Evolutionary conservation across 208 protist species (phyloP).

Genomic region (Trypanosoma theileri): DNA sequence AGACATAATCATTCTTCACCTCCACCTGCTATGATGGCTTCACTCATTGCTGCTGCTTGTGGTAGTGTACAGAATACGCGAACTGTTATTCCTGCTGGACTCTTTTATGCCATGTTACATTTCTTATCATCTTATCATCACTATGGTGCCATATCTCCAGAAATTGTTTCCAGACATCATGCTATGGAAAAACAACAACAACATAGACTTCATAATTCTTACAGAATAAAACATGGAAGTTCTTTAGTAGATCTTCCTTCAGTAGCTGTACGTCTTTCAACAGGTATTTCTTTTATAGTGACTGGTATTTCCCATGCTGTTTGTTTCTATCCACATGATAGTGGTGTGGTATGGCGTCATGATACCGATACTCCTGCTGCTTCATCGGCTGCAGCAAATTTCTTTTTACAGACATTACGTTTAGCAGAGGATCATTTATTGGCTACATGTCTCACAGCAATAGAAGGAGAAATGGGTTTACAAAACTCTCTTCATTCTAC

Average conservation of each 20-base stretch:
- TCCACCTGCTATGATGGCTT: constrained; percentile 6
- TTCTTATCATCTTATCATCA: constrained; percentile 32
- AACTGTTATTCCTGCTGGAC: constrained; percentile 4
- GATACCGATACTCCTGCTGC: constrained; percentile 19
- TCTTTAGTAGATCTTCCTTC: constrained; percentile 12
- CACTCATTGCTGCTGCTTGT: not conserved
- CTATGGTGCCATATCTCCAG: constrained; percentile 16
- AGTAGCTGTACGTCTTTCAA: constrained; percentile 11
- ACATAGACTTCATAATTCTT: not conserved
- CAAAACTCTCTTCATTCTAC: constrained; percentile 4
- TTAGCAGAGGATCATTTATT: constrained; percentile 22
- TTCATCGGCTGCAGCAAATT: not conserved
- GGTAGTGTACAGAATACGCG: not conserved
- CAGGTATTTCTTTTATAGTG: constrained; percentile 25
- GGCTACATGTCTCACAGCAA: constrained; percentile 15
- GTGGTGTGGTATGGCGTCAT: constrained; percentile 18
- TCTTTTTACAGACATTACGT: constrained; percentile 8
- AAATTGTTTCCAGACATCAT: constrained; percentile 11
- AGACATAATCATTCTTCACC: not conserved
- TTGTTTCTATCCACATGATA: constrained; percentile 31
- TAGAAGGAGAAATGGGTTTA: constrained; percentile 18
- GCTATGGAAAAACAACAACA: constrained; percentile 1
- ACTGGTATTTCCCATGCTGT: constrained; percentile 24
- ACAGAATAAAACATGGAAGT: not conserved
- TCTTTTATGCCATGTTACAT: constrained; percentile 31